Evolutionary conservation across 495 filamentous ascomycete genomes (phyloP), one percentile per base, ranked within the genome.

Genomic region (Penicillium desertorum): DNA sequence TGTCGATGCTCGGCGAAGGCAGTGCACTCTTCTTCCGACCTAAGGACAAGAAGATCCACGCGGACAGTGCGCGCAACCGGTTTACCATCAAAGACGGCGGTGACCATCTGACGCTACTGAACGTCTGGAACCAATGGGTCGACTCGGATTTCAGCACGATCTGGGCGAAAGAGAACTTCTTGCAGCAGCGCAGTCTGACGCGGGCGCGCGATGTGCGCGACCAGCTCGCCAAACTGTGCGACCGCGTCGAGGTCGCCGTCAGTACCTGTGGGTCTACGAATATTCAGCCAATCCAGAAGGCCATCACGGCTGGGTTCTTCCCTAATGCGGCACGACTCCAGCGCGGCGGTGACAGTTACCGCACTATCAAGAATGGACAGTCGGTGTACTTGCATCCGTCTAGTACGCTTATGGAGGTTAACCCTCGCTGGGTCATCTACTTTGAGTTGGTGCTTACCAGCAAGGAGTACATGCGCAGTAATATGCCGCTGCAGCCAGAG

Each of bases 51-150:
- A 96, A 96, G 64, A 87, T 97, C 45, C 89, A 96, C 68, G 95
- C 94, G 22, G 94, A 97, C 69, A 88, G 88, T 61, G 94, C 94
- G 4, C 86, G 93, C n/a, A 85, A 87, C 30, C 83, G 95, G 3
- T 97, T 98, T 75, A 96, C 94, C 1, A 76, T 92, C 62, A 91
- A 91, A 61, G 92, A 95, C 54, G 94, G 94, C 47, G 94, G 94
- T 42, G 94, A 98, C 72, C 90, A 96, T 66, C 71, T 92, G 12
- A 92, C 91, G 0, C 81, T 93, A 1, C 82, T 98, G n/a, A 96
- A 96, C 64, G 88, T 98, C 67, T 98, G 86, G 88, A 96, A 96
- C 70, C 88, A 96, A 71, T 98, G 92, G 91, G 89, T 95, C 20
- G 95, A 98, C 63, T 84, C 83, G 19, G 92, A 98, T 72, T 98